Evolutionary conservation across 106 monocot genomes (phyloP), one percentile per base, ranked within the genome.

Genomic region (Platanthera guangdongensis): DNA sequence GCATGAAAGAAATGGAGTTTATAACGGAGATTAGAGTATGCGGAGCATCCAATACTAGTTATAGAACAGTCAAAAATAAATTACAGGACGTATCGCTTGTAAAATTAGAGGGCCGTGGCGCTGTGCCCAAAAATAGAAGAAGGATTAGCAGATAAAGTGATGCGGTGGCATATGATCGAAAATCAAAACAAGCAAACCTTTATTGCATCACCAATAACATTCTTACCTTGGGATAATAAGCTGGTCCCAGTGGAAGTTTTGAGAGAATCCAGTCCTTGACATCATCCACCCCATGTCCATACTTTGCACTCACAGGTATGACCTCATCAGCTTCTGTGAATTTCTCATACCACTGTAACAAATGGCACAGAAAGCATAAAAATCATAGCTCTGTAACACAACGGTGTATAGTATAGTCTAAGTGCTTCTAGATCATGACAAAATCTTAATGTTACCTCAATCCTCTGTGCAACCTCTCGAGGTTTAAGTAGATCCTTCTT

Each of bases 401-500:
- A 22, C 50, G 12, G 13, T 9, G 8, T 72, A 25, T 25, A 3
- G 39, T 39, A 51, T 50, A 74, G 68, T 22, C 19, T 50, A 47
- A 77, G 16, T 8, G 46, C 64, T 49, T 22, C 52, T 49, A 74
- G 67, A 46, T 21, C 30, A 28, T 59, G 52, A 21, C 48, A 18
- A 71, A 52, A 16, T 48, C 8, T 11, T 47, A 50, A 46, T 75
- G 48, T 19, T 80, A 99, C 97, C 94, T 99, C 87, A 57, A 92
- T 79, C 74, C 79, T 84, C 78, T 99, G 91, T 68, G 88, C 83
- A 78, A 99, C 88, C 86, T 99, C 97, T 71, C 97, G 94, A 55
- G 97, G 97, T 80, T 99, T 99, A 75, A 99, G 86, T 46, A 94
- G 79, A 81, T 99, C 97, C 77, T 94, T 99, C 86, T 99, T 99